These are phyloP conservation scores for Zychaea mexicana DNA, from an alignment of 371 early-diverging fungal species.

Conservation along the genomic window DNA sequence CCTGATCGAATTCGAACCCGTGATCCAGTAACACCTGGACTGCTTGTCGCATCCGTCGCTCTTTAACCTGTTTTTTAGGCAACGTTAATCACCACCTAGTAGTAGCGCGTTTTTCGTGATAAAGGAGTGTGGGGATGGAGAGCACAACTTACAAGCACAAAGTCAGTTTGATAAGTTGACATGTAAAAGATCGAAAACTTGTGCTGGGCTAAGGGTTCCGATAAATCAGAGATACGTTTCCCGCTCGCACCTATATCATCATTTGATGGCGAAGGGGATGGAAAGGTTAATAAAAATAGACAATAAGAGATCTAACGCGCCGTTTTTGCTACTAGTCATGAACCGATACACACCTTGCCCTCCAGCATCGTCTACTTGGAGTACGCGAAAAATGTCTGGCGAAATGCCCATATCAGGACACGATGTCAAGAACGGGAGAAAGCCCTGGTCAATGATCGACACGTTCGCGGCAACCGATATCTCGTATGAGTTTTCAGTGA, in stretches of 20 bases:
- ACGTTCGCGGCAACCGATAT: slow-evolving; percentile 70
- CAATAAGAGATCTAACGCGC: neutral
- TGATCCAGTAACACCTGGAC: slow-evolving; percentile 54
- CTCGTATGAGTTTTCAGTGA: slow-evolving; percentile 77
- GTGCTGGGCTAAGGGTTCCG: slow-evolving; percentile 66
- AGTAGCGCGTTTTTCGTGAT: no score
- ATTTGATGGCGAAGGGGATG: neutral
- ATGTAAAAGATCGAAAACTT: slow-evolving; percentile 72
- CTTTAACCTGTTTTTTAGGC: slow-evolving; percentile 54
- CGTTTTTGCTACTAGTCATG: no score
- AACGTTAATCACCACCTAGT: no score
- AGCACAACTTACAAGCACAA: slow-evolving; percentile 62
- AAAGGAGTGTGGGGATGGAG: neutral
- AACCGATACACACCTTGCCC: no score
- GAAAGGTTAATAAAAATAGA: neutral
- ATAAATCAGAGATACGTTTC: slow-evolving; percentile 72
- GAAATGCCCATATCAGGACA: slow-evolving; percentile 47
- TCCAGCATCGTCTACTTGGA: slow-evolving; percentile 73
- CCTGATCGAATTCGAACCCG: slow-evolving; percentile 56
- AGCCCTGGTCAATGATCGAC: slow-evolving; percentile 53
- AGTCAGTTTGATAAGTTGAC: slow-evolving; percentile 77
- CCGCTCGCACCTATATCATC: slow-evolving; percentile 62
- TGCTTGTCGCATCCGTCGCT: slow-evolving; percentile 59
- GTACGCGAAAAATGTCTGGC: slow-evolving; percentile 64
- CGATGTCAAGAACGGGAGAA: slow-evolving; percentile 44